Percentiles rank a stretch among this genome's conserved stretches.
phyloP scores from a whole-genome alignment of 352 stramenopile species.

The Globisporangium recalcitrans region DNA sequence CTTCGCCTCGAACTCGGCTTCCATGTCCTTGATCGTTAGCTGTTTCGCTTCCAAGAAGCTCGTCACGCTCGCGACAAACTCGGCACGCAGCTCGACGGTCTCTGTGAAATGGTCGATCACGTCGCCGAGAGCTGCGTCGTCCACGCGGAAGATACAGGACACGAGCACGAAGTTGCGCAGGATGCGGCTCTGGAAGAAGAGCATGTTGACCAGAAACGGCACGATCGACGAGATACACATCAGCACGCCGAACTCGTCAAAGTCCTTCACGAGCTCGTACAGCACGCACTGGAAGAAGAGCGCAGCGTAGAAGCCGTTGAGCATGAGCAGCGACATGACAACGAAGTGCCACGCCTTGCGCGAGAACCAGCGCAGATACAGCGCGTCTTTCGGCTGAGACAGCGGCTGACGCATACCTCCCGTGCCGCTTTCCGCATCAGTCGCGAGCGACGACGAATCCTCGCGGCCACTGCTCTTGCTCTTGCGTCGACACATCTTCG shows the following conservation, averaged over 20 bases:
- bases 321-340: slow-evolving; percentile 54
- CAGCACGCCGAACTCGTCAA: slow-evolving; percentile 17
- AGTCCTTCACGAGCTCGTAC: slow-evolving; percentile 37
- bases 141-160: slow-evolving; percentile 46
- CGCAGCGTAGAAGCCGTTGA: slow-evolving; percentile 67
- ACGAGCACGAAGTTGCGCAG: slow-evolving; percentile 61
- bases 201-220: slow-evolving; percentile 49
- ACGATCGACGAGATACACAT: slow-evolving; percentile 25
- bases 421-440: background rate
- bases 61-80: slow-evolving; percentile 36
- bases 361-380: slow-evolving; percentile 44
- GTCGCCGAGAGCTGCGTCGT: slow-evolving; percentile 43
- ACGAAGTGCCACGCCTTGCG: slow-evolving; percentile 61
- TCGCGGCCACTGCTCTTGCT: background rate
- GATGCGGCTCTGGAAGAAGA: slow-evolving; percentile 56
- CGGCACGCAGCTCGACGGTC: slow-evolving; percentile 43
- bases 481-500: background rate
- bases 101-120: slow-evolving; percentile 61
- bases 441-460: background rate
- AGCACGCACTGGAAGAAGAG: slow-evolving; percentile 60
- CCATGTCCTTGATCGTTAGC: slow-evolving; percentile 30
- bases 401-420: background rate
- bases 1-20: slow-evolving; percentile 19
- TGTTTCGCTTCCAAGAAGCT: slow-evolving; percentile 20
- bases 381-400: background rate